phyloP scores from a whole-genome alignment of 2,329 filamentous ascomycete genomes.

The Fusarium beomiforme region DNA sequence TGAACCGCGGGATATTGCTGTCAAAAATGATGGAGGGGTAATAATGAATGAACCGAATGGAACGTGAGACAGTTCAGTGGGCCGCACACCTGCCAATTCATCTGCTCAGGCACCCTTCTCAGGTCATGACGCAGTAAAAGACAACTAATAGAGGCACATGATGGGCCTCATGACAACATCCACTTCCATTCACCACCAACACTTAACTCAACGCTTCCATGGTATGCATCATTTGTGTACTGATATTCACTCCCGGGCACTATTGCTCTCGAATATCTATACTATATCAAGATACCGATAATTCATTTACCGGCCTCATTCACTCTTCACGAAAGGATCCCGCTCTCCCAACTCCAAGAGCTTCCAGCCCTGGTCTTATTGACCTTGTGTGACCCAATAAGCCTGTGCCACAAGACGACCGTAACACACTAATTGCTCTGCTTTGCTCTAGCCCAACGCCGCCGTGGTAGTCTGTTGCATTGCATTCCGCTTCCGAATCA shows the following conservation, averaged over 20 bases:
- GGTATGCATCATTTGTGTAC: not conserved
- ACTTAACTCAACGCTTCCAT: constrained; percentile 1
- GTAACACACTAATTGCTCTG: constrained; percentile 32
- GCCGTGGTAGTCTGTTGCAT: constrained; percentile 22
- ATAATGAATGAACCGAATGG: not conserved
- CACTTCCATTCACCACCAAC: constrained; percentile 5
- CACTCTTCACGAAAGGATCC: constrained; percentile 23
- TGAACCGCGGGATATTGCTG: constrained; percentile 9
- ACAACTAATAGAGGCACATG: constrained; percentile 31
- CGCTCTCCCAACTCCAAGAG: constrained; percentile 16
- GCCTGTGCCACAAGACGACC: constrained; percentile 42
- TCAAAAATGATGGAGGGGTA: constrained; percentile 29
- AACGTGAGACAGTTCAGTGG: constrained; percentile 14
- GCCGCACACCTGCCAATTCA: not conserved
- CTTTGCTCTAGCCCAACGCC: constrained; percentile 18
- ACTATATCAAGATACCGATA: not conserved
- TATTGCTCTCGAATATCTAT: not conserved
- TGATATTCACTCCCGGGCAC: not conserved
- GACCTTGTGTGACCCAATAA: constrained; percentile 40
- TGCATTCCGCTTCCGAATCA: constrained; percentile 30
- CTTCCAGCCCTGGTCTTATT: constrained; percentile 24
- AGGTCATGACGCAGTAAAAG: constrained; percentile 34
- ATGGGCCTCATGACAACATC: constrained; percentile 27
- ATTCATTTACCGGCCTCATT: constrained; percentile 21
- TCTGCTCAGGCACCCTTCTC: constrained; percentile 26